phyloP scores from a whole-genome alignment of 345 rosid species.

The Nephelium lappaceum region DNA sequence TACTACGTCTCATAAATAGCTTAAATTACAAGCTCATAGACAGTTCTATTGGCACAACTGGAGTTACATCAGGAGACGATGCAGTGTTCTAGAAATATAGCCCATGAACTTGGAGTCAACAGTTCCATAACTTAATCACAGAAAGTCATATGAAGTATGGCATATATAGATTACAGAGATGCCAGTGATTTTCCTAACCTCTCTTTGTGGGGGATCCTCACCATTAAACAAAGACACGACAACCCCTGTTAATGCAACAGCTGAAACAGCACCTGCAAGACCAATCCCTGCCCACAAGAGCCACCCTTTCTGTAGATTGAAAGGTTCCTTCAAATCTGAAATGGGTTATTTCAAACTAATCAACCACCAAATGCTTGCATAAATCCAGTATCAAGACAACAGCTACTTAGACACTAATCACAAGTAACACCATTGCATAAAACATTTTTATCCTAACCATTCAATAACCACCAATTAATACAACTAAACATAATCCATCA shows the following conservation, averaged over 20 bases:
- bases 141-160: not conserved
- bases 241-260: slow-evolving; percentile 48
- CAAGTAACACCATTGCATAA: not conserved
- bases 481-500: not conserved
- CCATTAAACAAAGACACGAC: slow-evolving; percentile 51
- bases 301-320: slow-evolving; percentile 65
- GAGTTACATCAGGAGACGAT: not conserved
- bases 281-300: slow-evolving; percentile 68
- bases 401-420: not conserved
- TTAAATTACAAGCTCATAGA: not conserved
- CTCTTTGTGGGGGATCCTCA: slow-evolving; percentile 54
- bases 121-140: not conserved
- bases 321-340: slow-evolving; percentile 74
- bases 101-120: not conserved
- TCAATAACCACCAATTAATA: not conserved
- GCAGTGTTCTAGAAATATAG: not conserved
- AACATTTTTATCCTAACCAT: not conserved
- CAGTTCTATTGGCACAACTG: not conserved
- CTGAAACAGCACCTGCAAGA: slow-evolving; percentile 52
- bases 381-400: not conserved
- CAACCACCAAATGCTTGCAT: not conserved
- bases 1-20: not conserved
- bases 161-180: not conserved
- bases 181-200: slow-evolving; percentile 45
- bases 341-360: slow-evolving; percentile 6